Base-by-base conservation (phyloP, 1,284 basidiomycete species). In the Stygiomarasmius scandens region DNA sequence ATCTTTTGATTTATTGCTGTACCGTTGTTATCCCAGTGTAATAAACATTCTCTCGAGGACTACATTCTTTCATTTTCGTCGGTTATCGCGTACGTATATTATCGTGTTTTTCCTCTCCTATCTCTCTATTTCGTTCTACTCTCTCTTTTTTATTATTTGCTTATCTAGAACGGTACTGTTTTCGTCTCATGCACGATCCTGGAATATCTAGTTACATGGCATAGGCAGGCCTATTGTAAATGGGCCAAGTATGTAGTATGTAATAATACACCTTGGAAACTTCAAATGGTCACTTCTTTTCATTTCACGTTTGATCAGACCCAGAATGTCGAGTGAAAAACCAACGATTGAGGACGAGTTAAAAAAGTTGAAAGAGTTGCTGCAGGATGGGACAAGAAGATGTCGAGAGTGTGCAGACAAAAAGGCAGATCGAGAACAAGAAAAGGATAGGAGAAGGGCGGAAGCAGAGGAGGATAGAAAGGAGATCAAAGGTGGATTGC, bases 41-140 rank as follows among this genome's bases (percentile, higher is more conserved):
- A 48, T 60, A 59, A 29, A 60, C 60, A 63, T 54, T 64, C 55
- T 63, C 60, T 64, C 64, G 65, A 64, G 66, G 52, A 48, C 58
- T 60, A 64, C 64, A 52, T 65, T 61, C 61, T 49, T 49, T 32
- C n/a, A n/a, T n/a, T n/a, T n/a, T n/a, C n/a, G n/a, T n/a, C n/a
- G n/a, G n/a, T 32, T 32, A 12, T 32, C 29, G 12, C 12, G 12
- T 32, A 32, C 29, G 6, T 32, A 12, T 12, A 32, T 32, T 32
- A 6, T 12, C 29, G 29, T 32, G 29, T 32, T 5, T 32, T 32
- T 6, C 12, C 12, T 32, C 29, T 32, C 12, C 29, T 12, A 6
- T 12, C 29, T 32, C 29, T 12, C 29, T 5, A 6, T 32, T 12
- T 32, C 29, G 6, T 32, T 32, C 29, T 5, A 12, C 12, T 32